Conservation (phyloP, 2,329 filamentous ascomycete genomes). For the Pseudonectria buxi region DNA sequence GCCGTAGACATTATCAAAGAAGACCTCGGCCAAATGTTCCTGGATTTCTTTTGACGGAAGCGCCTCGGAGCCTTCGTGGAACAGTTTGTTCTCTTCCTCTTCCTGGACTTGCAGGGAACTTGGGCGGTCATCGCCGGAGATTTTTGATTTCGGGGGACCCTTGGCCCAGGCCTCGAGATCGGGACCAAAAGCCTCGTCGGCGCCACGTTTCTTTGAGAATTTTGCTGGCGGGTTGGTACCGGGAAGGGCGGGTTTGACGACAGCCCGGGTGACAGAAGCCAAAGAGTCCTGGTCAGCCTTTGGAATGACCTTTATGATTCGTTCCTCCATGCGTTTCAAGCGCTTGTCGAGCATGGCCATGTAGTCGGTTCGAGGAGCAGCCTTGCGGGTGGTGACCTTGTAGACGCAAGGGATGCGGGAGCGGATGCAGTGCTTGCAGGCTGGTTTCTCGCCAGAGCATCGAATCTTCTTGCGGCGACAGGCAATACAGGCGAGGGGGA, state of each 20-base stretch:
- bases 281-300: constrained; percentile 70
- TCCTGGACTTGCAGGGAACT: constrained; percentile 54
- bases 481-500: constrained; percentile 91
- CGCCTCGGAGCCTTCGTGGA: constrained; percentile 75
- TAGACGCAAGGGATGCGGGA: constrained; percentile 95
- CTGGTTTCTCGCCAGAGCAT: constrained; percentile 94
- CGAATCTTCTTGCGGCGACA: constrained; percentile 96
- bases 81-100: constrained; percentile 66
- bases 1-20: constrained; percentile 92
- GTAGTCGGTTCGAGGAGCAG: constrained; percentile 90
- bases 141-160: constrained; percentile 43
- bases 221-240: constrained; percentile 38
- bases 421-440: constrained; percentile 90
- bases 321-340: constrained; percentile 93
- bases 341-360: constrained; percentile 99
- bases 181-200: constrained; percentile 79
- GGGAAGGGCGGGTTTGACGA: constrained; percentile 73
- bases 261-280: constrained; percentile 64
- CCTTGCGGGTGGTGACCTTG: constrained; percentile 91
- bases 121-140: constrained; percentile 37
- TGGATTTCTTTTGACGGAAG: constrained; percentile 83
- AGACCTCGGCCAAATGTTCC: constrained; percentile 87
- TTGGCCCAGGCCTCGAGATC: constrained; percentile 79
- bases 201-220: constrained; percentile 70
- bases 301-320: constrained; percentile 91